Evolutionary conservation across 1,139 yeast species (phyloP), one percentile per base, ranked within the genome.

Genomic region (Yamadazyma siamensis): DNA sequence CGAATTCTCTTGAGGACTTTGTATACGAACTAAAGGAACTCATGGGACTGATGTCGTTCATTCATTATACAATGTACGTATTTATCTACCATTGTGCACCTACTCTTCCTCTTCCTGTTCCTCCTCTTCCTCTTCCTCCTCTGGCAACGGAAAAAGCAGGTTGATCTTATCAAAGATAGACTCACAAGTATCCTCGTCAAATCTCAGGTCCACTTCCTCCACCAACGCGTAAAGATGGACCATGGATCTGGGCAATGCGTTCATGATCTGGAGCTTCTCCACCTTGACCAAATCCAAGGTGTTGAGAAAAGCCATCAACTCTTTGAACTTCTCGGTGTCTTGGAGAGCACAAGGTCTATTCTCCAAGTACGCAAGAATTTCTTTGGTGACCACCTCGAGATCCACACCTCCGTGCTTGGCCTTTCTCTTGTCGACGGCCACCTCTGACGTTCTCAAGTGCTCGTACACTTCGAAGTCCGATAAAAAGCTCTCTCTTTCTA

Each of bases 161-260:
- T 59, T 49, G 17, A 83, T 66, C 36, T 75, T 65, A 3, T 54
- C 68, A 12, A 84, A 40, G 3, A 87, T 71, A 2, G 61, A 59
- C 29, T 75, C 73, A 34, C 83, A 69, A 35, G 77, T 71, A 2
- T 75, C 82, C 36, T 80, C 84, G 13, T 65, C 59, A 47, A 87
- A 81, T 42, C 97, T 66, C 43, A 75, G 80, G 44, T 89, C 97
- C 54, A 96, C 89, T 54, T 91, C 97, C 50, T 91, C 98, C 3
- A 91, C 79, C 25, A 89, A 64, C 0, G 91, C 70, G 54, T 78
- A 87, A 34, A 91, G 66, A 24, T 77, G 81, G 4, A 88, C 96
- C 67, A 86, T 61, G 3, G 88, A 76, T 28, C 81, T 64, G 1
- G 97, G 97, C 24, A 88, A 70, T 4, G 78, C 65, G 55, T 91